Percentiles rank a stretch among this genome's conserved stretches.
Evolutionary conservation across 1,139 yeast genomes (phyloP).

Genomic region (Lodderomyces orthopsilosis): DNA sequence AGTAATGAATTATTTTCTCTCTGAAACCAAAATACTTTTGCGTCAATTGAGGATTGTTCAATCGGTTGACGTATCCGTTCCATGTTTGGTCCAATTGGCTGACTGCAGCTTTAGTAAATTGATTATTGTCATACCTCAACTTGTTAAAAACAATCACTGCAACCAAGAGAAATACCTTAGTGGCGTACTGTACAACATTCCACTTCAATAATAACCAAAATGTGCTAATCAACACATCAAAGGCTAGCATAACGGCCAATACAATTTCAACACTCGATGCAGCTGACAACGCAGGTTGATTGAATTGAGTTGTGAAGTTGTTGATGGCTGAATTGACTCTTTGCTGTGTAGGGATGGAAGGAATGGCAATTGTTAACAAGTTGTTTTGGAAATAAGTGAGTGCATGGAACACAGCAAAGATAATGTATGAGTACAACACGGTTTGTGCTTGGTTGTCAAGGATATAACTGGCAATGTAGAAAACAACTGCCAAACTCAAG

Average conservation of each 20-base stretch:
- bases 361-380: slow-evolving; percentile 21
- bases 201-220: slow-evolving; percentile 23
- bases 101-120: slow-evolving; percentile 40
- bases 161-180: slow-evolving; percentile 21
- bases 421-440: slow-evolving; percentile 50
- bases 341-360: slow-evolving; percentile 21
- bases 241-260: slow-evolving; percentile 14
- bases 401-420: slow-evolving; percentile 58
- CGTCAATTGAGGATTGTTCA: slow-evolving; percentile 21
- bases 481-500: slow-evolving; percentile 38
- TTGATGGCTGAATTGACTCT: slow-evolving; percentile 24
- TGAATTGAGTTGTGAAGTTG: slow-evolving; percentile 35
- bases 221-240: slow-evolving; percentile 14
- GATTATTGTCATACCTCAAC: slow-evolving; percentile 42
- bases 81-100: slow-evolving; percentile 37
- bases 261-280: slow-evolving; percentile 48
- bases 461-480: slow-evolving; percentile 29
- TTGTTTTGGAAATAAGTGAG: slow-evolving; percentile 47
- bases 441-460: slow-evolving; percentile 31
- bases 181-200: slow-evolving; percentile 17
- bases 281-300: slow-evolving; percentile 44
- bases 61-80: slow-evolving; percentile 21
- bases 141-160: slow-evolving; percentile 42
- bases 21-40: slow-evolving; percentile 7
- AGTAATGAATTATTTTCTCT: not conserved